Evolutionary conservation across 2,329 filamentous ascomycete species (phyloP), one percentile per base, ranked within the genome.

Genomic region (Pestalotiopsis sp.): DNA sequence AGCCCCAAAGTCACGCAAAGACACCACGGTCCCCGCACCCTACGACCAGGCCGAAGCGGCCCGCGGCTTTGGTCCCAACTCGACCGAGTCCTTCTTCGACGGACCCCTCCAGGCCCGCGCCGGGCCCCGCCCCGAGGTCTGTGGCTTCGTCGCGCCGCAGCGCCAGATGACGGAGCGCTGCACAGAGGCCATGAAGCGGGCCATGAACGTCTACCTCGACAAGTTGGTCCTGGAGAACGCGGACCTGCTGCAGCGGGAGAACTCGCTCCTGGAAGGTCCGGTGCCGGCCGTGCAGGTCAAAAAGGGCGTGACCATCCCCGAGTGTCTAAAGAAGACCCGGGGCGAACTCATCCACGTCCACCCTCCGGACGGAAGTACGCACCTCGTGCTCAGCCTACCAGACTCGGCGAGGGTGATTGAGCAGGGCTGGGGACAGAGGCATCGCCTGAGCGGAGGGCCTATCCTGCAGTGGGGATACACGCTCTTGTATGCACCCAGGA

Each of bases 21-120:
- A 76, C 66, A 75, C 72, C 2, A 73, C 70, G 1, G 69, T 68
- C 2, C 74, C 74, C 2, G 72, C 68, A 9, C 74, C 74, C 2
- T 76, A 74, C 67, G 66, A 75, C 17, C 36, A 73, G 13, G 68
- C 56, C 13, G 27, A 36, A 70, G 71, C 4, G 67, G 71, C 9
- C 68, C 72, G 61, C 67, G 71, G 67, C 61, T 56, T 17, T 56
- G 67, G 64, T 66, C 67, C 67, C 71, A 71, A 64, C 66, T 74
- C 17, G 36, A 49, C 61, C 39, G 49, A 27, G 39, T 65, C 13
- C 49, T 66, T 68, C 14, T n/a, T 59, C 36, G 4, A 17, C 17
- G 4, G 25, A 14, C 9, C 41, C 17, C 62, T 61, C 23, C 11
- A 49, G 39, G 20, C 36, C 17, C 68, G 67, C 61, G 66, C 61